These are phyloP conservation scores for Dissoconium aciculare DNA, from an alignment of 2,329 filamentous ascomycete species.

Conservation along the genomic window DNA sequence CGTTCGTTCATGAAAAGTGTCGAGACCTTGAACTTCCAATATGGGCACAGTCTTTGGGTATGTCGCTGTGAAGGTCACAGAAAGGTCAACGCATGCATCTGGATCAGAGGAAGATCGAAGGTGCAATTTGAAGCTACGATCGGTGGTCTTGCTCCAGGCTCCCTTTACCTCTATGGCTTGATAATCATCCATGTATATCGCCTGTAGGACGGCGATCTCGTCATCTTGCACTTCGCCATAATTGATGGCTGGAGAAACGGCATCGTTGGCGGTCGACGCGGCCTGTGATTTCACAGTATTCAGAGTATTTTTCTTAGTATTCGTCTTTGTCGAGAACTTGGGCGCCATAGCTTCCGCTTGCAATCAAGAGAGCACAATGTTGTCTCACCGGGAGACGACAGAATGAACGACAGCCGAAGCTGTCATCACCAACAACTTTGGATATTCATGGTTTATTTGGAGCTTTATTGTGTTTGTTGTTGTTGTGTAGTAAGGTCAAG, in stretches of 20 bases:
- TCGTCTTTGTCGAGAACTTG: slow-evolving; percentile 30
- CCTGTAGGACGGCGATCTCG: slow-evolving; percentile 69
- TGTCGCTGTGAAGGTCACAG: slow-evolving; percentile 70
- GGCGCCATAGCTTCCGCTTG: slow-evolving; percentile 31
- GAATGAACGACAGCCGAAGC: slow-evolving; percentile 33
- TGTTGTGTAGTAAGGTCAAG: too few relatives aligned
- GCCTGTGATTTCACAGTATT: slow-evolving; percentile 10
- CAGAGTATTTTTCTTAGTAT: slow-evolving; percentile 14
- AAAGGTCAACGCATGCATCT: slow-evolving; percentile 55
- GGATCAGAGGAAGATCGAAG: slow-evolving; percentile 60
- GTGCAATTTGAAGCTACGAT: slow-evolving; percentile 67
- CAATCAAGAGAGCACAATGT: slow-evolving; percentile 3
- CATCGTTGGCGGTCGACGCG: slow-evolving; percentile 4
- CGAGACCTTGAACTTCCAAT: slow-evolving; percentile 50
- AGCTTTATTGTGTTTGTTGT: too few relatives aligned
- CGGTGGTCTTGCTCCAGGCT: slow-evolving; percentile 77
- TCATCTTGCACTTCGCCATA: slow-evolving; percentile 79
- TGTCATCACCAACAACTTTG: too few relatives aligned
- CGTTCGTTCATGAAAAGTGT: slow-evolving; percentile 53
- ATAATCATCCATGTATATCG: slow-evolving; percentile 85
- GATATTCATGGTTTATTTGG: too few relatives aligned
- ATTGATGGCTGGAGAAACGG: slow-evolving; percentile 34
- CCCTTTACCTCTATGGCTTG: slow-evolving; percentile 47
- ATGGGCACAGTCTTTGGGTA: slow-evolving; percentile 76
- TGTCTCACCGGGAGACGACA: slow-evolving; percentile 9